Evolutionary conservation across 2,329 filamentous ascomycete species (phyloP).

Genomic region (Trichoderma sp.): DNA sequence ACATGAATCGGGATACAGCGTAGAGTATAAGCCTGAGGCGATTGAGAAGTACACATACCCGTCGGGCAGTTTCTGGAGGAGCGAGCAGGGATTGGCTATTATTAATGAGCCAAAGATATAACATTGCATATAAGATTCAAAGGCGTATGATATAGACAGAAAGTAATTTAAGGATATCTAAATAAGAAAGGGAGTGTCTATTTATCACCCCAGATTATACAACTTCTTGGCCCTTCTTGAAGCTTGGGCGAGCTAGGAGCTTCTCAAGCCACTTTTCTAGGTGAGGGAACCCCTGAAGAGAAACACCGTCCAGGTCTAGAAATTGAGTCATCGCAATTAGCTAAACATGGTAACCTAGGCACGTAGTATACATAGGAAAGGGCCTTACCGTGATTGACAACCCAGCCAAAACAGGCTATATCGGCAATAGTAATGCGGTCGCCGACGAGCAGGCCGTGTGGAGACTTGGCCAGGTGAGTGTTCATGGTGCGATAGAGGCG

Average conservation of each 20-base stretch:
- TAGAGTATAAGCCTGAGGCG: slow-evolving; percentile 20
- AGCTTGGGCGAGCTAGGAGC: background rate
- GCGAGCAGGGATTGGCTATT: slow-evolving; percentile 21
- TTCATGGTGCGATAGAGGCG: background rate
- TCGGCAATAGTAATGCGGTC: background rate
- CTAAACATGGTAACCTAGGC: background rate
- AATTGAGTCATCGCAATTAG: background rate
- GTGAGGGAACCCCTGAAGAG: background rate
- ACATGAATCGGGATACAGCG: slow-evolving; percentile 20
- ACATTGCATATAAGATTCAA: background rate
- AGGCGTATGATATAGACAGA: background rate
- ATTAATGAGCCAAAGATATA: slow-evolving; percentile 21
- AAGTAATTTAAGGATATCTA: background rate
- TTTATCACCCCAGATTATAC: background rate
- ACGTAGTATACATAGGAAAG: background rate
- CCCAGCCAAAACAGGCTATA: background rate
- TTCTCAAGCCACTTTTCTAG: background rate
- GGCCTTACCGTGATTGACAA: background rate
- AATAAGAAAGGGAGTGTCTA: background rate
- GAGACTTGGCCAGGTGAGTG: background rate
- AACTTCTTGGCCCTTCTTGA: background rate
- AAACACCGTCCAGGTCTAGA: background rate
- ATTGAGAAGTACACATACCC: slow-evolving; percentile 19
- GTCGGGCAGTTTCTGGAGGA: slow-evolving; percentile 20
- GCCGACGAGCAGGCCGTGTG: background rate